phyloP scores from a whole-genome alignment of 1,284 basidiomycete species.

The Ustilago vetiveriae region DNA sequence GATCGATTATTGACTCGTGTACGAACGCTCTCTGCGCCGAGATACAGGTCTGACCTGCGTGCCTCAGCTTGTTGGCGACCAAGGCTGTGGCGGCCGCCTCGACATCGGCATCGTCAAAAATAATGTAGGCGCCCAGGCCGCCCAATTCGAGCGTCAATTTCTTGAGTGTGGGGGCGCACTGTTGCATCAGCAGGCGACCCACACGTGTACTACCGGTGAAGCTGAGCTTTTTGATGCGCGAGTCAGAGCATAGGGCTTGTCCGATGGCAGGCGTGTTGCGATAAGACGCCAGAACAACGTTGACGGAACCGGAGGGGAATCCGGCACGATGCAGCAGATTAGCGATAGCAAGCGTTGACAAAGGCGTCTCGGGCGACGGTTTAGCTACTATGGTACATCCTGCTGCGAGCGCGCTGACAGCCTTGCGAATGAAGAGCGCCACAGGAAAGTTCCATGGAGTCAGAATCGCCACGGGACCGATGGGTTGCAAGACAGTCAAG shows the following conservation, averaged over 20 bases:
- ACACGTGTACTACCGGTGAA: slow-evolving; percentile 93
- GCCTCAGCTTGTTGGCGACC: slow-evolving; percentile 88
- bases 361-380: slow-evolving; percentile 93
- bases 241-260: slow-evolving; percentile 71
- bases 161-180: slow-evolving; percentile 87
- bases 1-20: slow-evolving; percentile 76
- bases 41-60: slow-evolving; percentile 88
- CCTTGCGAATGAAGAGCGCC: slow-evolving; percentile 80
- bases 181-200: slow-evolving; percentile 86
- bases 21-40: slow-evolving; percentile 71
- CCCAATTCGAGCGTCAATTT: slow-evolving; percentile 74
- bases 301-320: slow-evolving; percentile 92
- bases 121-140: slow-evolving; percentile 91
- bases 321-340: slow-evolving; percentile 87
- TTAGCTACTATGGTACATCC: slow-evolving; percentile 97
- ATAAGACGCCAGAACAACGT: slow-evolving; percentile 86
- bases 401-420: slow-evolving; percentile 87
- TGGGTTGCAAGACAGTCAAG: slow-evolving; percentile 85
- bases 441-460: slow-evolving; percentile 66
- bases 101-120: slow-evolving; percentile 95
- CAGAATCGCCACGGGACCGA: slow-evolving; percentile 73
- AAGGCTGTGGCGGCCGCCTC: slow-evolving; percentile 88
- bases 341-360: slow-evolving; percentile 85
- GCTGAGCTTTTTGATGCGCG: slow-evolving; percentile 84
- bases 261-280: slow-evolving; percentile 77